Evolutionary conservation across 768 basidiomycete species (phyloP).

Genomic region (Termitomyces sp.): DNA sequence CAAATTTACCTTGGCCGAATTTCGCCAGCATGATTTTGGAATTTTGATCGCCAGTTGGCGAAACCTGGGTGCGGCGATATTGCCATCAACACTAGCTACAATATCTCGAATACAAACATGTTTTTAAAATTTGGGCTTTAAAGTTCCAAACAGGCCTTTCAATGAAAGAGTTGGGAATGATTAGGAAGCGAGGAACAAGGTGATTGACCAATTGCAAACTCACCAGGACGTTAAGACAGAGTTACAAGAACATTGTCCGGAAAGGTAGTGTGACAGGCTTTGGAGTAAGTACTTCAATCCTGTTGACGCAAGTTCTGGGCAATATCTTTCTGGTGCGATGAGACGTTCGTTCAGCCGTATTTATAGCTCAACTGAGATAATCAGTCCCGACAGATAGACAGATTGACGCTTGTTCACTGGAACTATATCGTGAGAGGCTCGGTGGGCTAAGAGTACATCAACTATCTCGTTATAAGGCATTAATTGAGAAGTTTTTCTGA

Average conservation of each 20-base stretch:
- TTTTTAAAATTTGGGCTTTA: neutral
- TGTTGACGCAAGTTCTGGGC: neutral
- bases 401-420: neutral
- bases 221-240: neutral
- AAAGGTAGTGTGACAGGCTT: neutral
- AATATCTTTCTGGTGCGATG: neutral
- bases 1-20: too few relatives aligned
- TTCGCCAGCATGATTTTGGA: too few relatives aligned
- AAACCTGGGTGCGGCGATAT: too few relatives aligned
- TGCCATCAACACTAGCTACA: neutral
- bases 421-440: neutral
- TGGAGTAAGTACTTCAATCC: neutral
- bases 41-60: too few relatives aligned
- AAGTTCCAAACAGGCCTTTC: neutral
- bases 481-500: too few relatives aligned
- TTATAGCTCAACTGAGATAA: neutral
- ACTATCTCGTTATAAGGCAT: neutral
- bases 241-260: neutral
- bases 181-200: neutral
- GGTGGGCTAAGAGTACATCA: neutral
- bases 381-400: neutral
- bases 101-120: neutral
- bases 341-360: neutral
- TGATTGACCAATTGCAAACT: neutral
- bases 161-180: neutral